Percentiles rank a stretch among this genome's conserved stretches.
Conservation (phyloP, 768 basidiomycete species). For the Lactarius deliciosus region DNA sequence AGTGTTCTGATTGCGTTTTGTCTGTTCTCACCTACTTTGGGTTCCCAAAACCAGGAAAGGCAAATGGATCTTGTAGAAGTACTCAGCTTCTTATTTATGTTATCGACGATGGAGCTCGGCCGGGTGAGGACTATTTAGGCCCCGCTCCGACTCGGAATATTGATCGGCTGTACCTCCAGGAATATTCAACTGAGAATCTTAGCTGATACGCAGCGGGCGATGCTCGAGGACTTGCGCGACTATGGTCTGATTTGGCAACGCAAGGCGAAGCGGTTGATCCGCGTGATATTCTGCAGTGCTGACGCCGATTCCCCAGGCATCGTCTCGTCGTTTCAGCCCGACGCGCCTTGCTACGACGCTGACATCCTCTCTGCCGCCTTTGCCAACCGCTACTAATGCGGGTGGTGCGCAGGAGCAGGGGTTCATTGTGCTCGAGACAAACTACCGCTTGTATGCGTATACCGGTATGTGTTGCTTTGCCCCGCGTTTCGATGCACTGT, state of each 20-base stretch:
- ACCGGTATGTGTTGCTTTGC: slow-evolving; percentile 59
- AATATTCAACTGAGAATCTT: slow-evolving; percentile 83
- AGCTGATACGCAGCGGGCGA: slow-evolving; percentile 77
- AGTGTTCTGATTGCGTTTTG: slow-evolving; percentile 7
- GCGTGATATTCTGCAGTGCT: background rate
- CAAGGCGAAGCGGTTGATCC: slow-evolving; percentile 44
- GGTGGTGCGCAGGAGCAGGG: slow-evolving; percentile 69
- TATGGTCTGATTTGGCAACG: slow-evolving; percentile 93
- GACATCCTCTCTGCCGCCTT: slow-evolving; percentile 83
- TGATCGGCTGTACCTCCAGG: slow-evolving; percentile 46
- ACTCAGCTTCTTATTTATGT: slow-evolving; percentile 92
- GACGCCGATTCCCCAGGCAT: slow-evolving; percentile 45
- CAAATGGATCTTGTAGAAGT: slow-evolving; percentile 93
- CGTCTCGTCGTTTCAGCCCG: slow-evolving; percentile 84
- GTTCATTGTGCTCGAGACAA: slow-evolving; percentile 96
- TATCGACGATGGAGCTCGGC: slow-evolving; percentile 95
- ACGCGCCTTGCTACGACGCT: slow-evolving; percentile 93
- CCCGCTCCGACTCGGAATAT: slow-evolving; percentile 16
- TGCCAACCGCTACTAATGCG: slow-evolving; percentile 60
- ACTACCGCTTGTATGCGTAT: slow-evolving; percentile 97
- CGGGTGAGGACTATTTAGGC: slow-evolving; percentile 50
- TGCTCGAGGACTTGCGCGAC: slow-evolving; percentile 89
- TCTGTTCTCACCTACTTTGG: background rate
- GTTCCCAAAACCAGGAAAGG: slow-evolving; percentile 56
- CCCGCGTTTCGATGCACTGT: background rate